phyloP scores from a whole-genome alignment of 345 rosid genomes.

The Heritiera littoralis region DNA sequence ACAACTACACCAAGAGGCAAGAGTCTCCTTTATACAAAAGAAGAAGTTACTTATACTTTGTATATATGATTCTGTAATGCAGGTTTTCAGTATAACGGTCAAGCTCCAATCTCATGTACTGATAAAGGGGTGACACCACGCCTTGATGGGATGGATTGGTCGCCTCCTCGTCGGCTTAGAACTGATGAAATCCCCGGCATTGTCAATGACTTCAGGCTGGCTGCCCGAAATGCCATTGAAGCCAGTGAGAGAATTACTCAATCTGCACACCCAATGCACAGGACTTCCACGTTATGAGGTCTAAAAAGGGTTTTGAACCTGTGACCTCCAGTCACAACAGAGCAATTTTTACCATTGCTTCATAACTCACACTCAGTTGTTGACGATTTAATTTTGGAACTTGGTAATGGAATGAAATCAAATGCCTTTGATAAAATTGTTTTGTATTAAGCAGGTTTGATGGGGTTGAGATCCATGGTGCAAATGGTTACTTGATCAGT shows the following conservation, averaged over 20 bases:
- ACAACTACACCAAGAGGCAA: no score
- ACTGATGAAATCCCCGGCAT: constrained; percentile 39
- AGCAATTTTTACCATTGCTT: no score
- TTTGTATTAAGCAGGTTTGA: background rate
- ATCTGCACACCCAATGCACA: background rate
- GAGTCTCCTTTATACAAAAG: no score
- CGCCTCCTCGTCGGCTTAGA: constrained; percentile 52
- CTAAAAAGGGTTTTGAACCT: no score
- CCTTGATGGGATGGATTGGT: constrained; percentile 26
- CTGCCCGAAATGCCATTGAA: constrained; percentile 51
- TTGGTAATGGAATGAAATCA: background rate
- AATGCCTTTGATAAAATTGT: background rate
- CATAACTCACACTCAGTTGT: no score
- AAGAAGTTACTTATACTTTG: background rate
- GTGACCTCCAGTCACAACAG: no score
- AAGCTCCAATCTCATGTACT: constrained; percentile 45
- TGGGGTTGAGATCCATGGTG: constrained; percentile 21
- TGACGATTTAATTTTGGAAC: no score
- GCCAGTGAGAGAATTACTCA: constrained; percentile 1
- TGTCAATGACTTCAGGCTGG: constrained; percentile 49
- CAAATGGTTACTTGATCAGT: constrained; percentile 21
- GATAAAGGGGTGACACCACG: constrained; percentile 32
- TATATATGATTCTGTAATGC: background rate
- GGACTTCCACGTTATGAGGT: no score
- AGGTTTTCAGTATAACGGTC: constrained; percentile 47